Conservation (phyloP, 2,329 filamentous ascomycete species). For the Sclerotinia sclerotiorum region DNA sequence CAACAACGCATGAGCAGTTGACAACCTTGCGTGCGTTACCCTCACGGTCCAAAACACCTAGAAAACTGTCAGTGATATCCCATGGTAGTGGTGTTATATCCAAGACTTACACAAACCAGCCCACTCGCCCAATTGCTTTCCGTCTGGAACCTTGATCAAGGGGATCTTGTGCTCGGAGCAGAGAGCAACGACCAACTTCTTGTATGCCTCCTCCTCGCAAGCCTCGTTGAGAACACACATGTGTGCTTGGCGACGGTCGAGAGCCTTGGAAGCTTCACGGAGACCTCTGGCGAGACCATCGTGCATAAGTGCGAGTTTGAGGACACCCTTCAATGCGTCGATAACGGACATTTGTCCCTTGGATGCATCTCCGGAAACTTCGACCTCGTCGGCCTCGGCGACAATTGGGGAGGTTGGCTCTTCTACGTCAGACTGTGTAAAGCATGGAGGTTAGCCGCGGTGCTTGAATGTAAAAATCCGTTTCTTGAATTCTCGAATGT, state of each 20-base stretch:
- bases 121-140: constrained; percentile 99
- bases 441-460: constrained; percentile 1
- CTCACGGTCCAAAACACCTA: constrained; percentile 97
- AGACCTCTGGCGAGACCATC: constrained; percentile 98
- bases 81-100: constrained; percentile 26
- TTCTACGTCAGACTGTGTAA: constrained; percentile 96
- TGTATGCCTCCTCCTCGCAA: constrained; percentile 99
- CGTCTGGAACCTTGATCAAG: constrained; percentile 99
- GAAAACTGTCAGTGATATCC: constrained; percentile 28
- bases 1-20: constrained; percentile 99
- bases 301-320: constrained; percentile 99
- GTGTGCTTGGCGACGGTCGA: constrained; percentile 97
- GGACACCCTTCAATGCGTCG: constrained; percentile 97
- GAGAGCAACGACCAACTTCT: constrained; percentile 98
- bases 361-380: constrained; percentile 87
- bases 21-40: constrained; percentile 99
- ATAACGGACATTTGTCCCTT: constrained; percentile 97
- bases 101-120: constrained; percentile 90
- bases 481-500: constrained; percentile 18
- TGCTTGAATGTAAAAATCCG: not conserved
- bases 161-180: constrained; percentile 99
- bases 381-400: constrained; percentile 83
- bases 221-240: constrained; percentile 99
- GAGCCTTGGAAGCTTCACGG: constrained; percentile 96
- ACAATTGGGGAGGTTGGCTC: constrained; percentile 88